Percentiles rank a stretch among this genome's conserved stretches.
phyloP scores from a whole-genome alignment of 768 basidiomycete genomes.

The Mycena galopus region DNA sequence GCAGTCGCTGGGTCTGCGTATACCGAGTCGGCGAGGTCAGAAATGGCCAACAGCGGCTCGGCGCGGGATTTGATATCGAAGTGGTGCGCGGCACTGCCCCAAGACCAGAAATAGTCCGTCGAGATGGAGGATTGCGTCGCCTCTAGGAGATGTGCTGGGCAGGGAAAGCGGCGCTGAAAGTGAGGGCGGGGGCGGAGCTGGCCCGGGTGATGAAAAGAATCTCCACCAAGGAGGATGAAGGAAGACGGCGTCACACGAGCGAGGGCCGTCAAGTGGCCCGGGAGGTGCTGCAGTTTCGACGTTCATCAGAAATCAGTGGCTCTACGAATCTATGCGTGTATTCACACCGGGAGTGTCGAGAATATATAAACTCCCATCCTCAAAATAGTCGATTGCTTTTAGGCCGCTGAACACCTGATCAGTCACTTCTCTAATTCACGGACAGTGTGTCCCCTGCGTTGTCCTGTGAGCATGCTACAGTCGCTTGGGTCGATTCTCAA shows the following conservation, averaged over 20 bases:
- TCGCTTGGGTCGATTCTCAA: not conserved
- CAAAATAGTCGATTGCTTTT: constrained; percentile 17
- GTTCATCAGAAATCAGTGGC: not conserved
- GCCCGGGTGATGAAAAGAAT: constrained; percentile 29
- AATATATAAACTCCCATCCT: constrained; percentile 8
- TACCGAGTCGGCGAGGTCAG: constrained; percentile 18
- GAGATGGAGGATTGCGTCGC: constrained; percentile 4
- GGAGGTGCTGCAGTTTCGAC: constrained; percentile 19
- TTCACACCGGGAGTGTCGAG: constrained; percentile 28
- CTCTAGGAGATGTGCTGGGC: constrained; percentile 25
- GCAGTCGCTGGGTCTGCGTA: constrained; percentile 10
- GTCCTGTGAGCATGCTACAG: not conserved
- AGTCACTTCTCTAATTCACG: not conserved
- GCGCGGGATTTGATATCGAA: constrained; percentile 1
- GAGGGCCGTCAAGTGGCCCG: constrained; percentile 29
- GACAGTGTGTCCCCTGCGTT: constrained; percentile 11
- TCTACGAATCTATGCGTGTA: not conserved
- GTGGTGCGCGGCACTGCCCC: not conserved
- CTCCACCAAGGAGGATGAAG: constrained; percentile 31
- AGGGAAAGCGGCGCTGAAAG: constrained; percentile 20
- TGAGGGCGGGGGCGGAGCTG: constrained; percentile 18
- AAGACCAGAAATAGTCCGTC: constrained; percentile 23
- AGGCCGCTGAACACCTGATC: constrained; percentile 20
- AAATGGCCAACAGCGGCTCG: constrained; percentile 12
- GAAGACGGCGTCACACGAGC: constrained; percentile 31